Conservation (phyloP, 345 rosid species). For the Eucalyptus albens region DNA sequence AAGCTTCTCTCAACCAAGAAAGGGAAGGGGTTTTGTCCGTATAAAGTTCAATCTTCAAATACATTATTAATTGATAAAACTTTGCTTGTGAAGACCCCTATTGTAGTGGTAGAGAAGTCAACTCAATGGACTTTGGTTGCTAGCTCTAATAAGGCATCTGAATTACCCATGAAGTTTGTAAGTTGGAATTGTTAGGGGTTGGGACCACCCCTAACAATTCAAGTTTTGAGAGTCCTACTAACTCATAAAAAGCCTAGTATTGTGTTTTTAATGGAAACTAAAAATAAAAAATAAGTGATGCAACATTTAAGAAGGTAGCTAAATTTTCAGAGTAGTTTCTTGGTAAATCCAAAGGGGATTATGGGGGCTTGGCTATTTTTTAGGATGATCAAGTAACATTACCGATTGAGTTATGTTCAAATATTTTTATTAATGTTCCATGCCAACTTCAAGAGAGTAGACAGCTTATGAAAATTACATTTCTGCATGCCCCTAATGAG, state of each 20-base stretch:
- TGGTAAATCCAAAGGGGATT: not conserved
- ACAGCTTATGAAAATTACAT: not conserved
- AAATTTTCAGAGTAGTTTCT: not conserved
- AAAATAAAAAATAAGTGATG: too few relatives aligned
- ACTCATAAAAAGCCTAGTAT: not conserved
- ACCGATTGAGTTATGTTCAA: not conserved
- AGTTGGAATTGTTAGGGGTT: too few relatives aligned
- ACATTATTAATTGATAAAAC: not conserved
- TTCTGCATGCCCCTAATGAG: not conserved
- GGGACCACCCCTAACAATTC: not conserved
- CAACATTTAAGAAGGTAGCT: not conserved
- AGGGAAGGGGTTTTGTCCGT: too few relatives aligned
- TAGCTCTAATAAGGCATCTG: fast-evolving
- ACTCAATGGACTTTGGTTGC: not conserved
- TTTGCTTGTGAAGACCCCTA: not conserved
- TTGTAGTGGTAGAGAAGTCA: not conserved
- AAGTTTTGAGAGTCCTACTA: not conserved
- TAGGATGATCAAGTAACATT: not conserved
- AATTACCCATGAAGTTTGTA: not conserved
- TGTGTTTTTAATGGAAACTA: too few relatives aligned
- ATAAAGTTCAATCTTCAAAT: too few relatives aligned
- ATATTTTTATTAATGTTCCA: not conserved
- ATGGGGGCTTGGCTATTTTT: not conserved
- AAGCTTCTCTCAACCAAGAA: too few relatives aligned
- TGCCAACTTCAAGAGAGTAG: not conserved